phyloP scores from a whole-genome alignment of 768 basidiomycete genomes.

The Mycena galericulata region DNA sequence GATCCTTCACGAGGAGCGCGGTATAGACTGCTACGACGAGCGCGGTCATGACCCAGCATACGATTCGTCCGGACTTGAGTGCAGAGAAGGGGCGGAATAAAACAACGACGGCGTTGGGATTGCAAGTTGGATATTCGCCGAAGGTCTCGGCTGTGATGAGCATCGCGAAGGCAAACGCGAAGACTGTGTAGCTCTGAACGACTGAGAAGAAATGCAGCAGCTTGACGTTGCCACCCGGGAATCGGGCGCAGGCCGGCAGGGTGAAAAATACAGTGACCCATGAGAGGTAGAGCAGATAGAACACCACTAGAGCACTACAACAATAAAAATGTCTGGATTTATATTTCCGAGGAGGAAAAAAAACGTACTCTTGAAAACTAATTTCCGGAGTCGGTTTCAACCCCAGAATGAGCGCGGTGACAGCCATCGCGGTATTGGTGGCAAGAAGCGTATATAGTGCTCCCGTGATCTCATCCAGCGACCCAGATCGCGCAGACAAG shows the following conservation, averaged over 20 bases:
- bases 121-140: background rate
- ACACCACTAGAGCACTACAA: conserved; percentile 33
- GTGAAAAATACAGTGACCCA: conserved; percentile 37
- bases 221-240: conserved; percentile 20
- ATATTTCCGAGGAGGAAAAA: background rate
- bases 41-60: conserved; percentile 26
- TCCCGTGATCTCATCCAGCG: conserved; percentile 30
- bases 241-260: conserved; percentile 31
- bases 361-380: conserved; percentile 35
- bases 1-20: conserved; percentile 25
- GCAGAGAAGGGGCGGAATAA: conserved; percentile 34
- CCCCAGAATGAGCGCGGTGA: conserved; percentile 37
- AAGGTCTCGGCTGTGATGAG: conserved; percentile 25
- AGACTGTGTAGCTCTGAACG: conserved; percentile 35
- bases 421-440: conserved; percentile 37
- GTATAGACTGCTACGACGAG: conserved; percentile 24
- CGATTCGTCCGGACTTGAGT: conserved; percentile 28
- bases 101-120: conserved; percentile 20
- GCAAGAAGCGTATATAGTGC: conserved; percentile 34
- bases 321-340: background rate
- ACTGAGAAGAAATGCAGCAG: conserved; percentile 33
- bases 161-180: conserved; percentile 33
- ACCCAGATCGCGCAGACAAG: conserved; percentile 32
- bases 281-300: conserved; percentile 35
- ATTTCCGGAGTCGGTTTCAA: conserved; percentile 33